Conservation (phyloP, 805 yeast genomes). For the Spathaspora hagerdaliae region DNA sequence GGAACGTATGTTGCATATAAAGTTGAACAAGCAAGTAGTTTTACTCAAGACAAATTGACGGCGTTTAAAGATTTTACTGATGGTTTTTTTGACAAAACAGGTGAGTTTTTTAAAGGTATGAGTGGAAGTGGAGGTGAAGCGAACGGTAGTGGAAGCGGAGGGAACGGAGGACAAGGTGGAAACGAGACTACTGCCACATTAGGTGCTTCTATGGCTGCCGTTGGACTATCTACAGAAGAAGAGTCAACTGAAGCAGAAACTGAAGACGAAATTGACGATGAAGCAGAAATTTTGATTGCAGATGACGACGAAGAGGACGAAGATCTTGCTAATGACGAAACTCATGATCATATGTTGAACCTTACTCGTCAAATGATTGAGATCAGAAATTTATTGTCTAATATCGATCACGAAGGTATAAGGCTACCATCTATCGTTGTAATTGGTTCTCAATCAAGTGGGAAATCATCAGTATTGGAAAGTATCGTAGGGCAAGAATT, state of each 20-base stretch:
- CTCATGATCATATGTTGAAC: slow-evolving; percentile 79
- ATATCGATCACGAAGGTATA: slow-evolving; percentile 73
- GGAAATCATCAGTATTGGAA: slow-evolving; percentile 94
- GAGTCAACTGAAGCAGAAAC: slow-evolving; percentile 20
- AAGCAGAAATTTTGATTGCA: slow-evolving; percentile 48
- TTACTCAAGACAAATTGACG: slow-evolving; percentile 62
- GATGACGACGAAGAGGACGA: slow-evolving; percentile 43
- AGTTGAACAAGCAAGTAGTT: slow-evolving; percentile 78
- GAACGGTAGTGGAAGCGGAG: slow-evolving; percentile 12
- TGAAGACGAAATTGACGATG: slow-evolving; percentile 28
- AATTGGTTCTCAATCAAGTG: slow-evolving; percentile 95
- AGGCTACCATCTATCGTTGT: slow-evolving; percentile 94
- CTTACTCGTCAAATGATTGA: slow-evolving; percentile 96
- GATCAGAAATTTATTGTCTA: slow-evolving; percentile 73
- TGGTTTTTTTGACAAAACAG: slow-evolving; percentile 46
- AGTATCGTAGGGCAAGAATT: slow-evolving; percentile 98
- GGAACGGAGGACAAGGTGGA: slow-evolving; percentile 24
- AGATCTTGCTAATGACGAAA: slow-evolving; percentile 45
- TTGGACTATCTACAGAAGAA: slow-evolving; percentile 35
- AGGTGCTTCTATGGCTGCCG: slow-evolving; percentile 55
- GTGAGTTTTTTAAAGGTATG: slow-evolving; percentile 38
- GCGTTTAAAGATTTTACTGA: slow-evolving; percentile 61
- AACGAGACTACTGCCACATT: slow-evolving; percentile 34
- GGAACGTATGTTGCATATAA: slow-evolving; percentile 91
- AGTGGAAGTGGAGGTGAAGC: slow-evolving; percentile 24